Evolutionary conservation across 345 rosid species (phyloP).

Genomic region (Nephelium lappaceum): DNA sequence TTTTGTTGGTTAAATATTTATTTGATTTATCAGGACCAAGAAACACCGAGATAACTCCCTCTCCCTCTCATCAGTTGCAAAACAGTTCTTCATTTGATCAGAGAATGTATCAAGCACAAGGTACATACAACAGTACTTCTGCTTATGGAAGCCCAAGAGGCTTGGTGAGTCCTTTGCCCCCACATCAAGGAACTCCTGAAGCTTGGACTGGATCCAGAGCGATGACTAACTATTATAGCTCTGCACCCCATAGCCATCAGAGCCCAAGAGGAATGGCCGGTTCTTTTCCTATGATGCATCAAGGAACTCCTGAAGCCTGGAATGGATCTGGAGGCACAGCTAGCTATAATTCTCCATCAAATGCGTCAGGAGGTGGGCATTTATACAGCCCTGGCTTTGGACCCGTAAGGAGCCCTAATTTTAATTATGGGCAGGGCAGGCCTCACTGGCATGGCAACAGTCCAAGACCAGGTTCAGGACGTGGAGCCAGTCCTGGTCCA

Average conservation of each 20-base stretch:
- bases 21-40: conserved; percentile 44
- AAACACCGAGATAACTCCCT: conserved; percentile 31
- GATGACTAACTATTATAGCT: conserved; percentile 29
- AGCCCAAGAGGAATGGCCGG: conserved; percentile 35
- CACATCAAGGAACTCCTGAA: conserved; percentile 47
- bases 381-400: conserved; percentile 27
- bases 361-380: conserved; percentile 23
- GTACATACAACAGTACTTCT: conserved; percentile 35
- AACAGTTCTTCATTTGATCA: conserved; percentile 34
- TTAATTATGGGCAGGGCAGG: conserved; percentile 41
- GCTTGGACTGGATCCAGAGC: conserved; percentile 44
- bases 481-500: conserved; percentile 38
- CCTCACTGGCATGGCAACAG: conserved; percentile 41
- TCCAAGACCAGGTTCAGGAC: conserved; percentile 26
- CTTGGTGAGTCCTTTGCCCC: conserved; percentile 36
- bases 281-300: conserved; percentile 48
- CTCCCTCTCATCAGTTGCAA: conserved; percentile 48
- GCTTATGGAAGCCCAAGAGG: conserved; percentile 43
- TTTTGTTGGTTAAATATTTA: conserved; percentile 13
- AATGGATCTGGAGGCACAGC: conserved; percentile 39
- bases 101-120: conserved; percentile 41
- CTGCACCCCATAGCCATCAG: conserved; percentile 25
- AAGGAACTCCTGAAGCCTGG: conserved; percentile 43
- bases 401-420: conserved; percentile 34
- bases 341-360: conserved; percentile 33